Evolutionary conservation across 495 filamentous ascomycete genomes (phyloP), one percentile per base, ranked within the genome.

Genomic region (Viridothelium virens): DNA sequence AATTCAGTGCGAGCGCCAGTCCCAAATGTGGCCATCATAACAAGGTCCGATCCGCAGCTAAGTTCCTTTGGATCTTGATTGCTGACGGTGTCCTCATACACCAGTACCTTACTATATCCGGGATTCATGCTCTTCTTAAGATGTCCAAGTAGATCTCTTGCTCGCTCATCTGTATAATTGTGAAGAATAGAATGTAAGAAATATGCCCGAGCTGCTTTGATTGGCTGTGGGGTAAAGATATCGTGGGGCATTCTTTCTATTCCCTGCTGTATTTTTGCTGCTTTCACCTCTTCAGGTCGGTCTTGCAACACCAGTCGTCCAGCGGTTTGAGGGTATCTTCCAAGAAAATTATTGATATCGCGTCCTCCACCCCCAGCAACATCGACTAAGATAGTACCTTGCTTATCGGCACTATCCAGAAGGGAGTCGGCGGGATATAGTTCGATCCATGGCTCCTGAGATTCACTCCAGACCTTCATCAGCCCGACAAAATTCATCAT

Each of bases 1-100:
- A 1, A 34, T 36, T 59, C 4, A 59, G 18, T 36, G 6, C 53
- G 53, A 34, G n/a, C 53, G 31, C 53, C 71, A 11, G 70, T 74
- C 31, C 72, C 67, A 11, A 74, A 63, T 12, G 74, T 56, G 14
- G 74, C 70, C 74, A 83, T 64, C 78, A 84, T 82, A 38, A 79
- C 70, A 34, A 59, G 31, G 61, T 84, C 83, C 66, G 83, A 67
- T 16, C 53, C 53, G 70, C 72, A 1, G 80, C 79, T n/a, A 72
- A 74, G 1, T 68, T 70, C 70, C 77, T 77, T 12, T 74, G 70
- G 1, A 63, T 63, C 34, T 12, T 38, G 33, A 2, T 65, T 64
- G 16, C 34, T 4, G 16, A 63, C 44, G 31, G 65, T 61, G 2
- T 62, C 48, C 16, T 68, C 59, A 50, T 56, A 38, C 2, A 62